Base-by-base conservation (phyloP, 768 basidiomycete species). In the Macrolepiota dolichaula region DNA sequence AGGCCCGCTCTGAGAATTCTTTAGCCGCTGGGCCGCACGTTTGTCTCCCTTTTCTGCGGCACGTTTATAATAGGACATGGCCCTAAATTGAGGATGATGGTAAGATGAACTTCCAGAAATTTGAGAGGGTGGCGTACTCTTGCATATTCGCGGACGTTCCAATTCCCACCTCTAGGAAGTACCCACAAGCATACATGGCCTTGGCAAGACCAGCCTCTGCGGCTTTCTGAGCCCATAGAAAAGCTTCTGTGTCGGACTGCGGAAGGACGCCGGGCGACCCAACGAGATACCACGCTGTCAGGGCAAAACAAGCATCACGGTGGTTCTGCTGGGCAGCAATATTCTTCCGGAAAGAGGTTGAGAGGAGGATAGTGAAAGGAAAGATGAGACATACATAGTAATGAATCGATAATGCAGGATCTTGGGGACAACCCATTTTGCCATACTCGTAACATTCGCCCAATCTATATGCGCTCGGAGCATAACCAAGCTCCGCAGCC, bases 381-480 rank as follows among this genome's bases (percentile, higher is more conserved):
- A 55, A 61, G 22, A 59, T n/a, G 42, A 59, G n/a, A 82, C 91
- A 71, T 74, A 96, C 95, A 73, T 99, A 98, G 74, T 98, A 98
- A 75, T 99, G 97, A 67, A 99, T 99, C 50, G 94, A 96, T 59
- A 99, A 79, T 29, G 97, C 97, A 0, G 96, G 86, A 71, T 99
- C 97, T 71, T 95, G 92, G 17, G 97, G 97, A 69, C 97, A 98
- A 9, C 95, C 96, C 86, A 98, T 90, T 80, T 93, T 96, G 37
- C 97, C 97, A 73, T 98, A 99, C 78, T 99, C 97, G 73, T 99
- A 99, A 73, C 96, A 98, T 76, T 98, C 96, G 25, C 97, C 97
- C 59, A 98, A 77, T 62, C 94, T 87, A 76, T 95, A 93, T 35
- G 97, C 97, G 65, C 92, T 95, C 17, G 96, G 94, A 9, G 96